Percentiles rank a stretch among this genome's conserved stretches.
These are phyloP conservation scores for Abrus precatorius DNA, from an alignment of 306 rosid genomes.

Conservation along the genomic window DNA sequence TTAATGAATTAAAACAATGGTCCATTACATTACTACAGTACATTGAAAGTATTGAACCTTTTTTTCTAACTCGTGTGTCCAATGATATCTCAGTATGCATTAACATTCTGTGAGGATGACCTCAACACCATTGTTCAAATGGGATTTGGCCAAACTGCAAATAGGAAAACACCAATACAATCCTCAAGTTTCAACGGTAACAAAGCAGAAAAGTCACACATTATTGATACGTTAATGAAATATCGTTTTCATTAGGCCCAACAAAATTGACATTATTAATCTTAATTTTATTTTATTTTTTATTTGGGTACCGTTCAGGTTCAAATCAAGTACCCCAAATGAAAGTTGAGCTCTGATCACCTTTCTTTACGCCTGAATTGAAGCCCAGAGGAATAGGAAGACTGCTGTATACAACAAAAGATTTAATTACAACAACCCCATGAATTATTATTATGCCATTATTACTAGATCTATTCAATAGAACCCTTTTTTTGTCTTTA, in stretches of 20 bases:
- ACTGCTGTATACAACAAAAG: slow-evolving; percentile 72
- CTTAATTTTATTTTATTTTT: background rate
- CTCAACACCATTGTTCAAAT: slow-evolving; percentile 87
- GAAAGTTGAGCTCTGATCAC: slow-evolving; percentile 84
- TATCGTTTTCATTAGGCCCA: slow-evolving; percentile 47
- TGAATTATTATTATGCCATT: slow-evolving; percentile 55
- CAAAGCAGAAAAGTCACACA: slow-evolving; percentile 24
- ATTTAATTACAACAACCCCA: slow-evolving; percentile 59
- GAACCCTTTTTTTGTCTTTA: slow-evolving; percentile 50
- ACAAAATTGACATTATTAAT: slow-evolving; percentile 44
- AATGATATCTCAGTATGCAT: slow-evolving; percentile 63
- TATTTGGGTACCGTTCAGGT: slow-evolving; percentile 56
- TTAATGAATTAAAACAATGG: background rate
- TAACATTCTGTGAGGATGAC: slow-evolving; percentile 79
- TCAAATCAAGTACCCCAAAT: slow-evolving; percentile 73
- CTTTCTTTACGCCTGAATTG: slow-evolving; percentile 54
- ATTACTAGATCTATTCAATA: slow-evolving; percentile 56
- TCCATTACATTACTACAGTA: slow-evolving; percentile 8
- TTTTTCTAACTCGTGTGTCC: slow-evolving; percentile 11
- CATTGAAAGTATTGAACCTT: background rate
- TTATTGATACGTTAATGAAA: slow-evolving; percentile 24
- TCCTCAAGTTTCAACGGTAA: slow-evolving; percentile 75
- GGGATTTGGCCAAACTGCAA: slow-evolving; percentile 79
- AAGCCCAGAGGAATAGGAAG: slow-evolving; percentile 56
- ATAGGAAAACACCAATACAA: slow-evolving; percentile 59